Conservation (phyloP, 1,139 yeast species). For the Pichia sp. region DNA sequence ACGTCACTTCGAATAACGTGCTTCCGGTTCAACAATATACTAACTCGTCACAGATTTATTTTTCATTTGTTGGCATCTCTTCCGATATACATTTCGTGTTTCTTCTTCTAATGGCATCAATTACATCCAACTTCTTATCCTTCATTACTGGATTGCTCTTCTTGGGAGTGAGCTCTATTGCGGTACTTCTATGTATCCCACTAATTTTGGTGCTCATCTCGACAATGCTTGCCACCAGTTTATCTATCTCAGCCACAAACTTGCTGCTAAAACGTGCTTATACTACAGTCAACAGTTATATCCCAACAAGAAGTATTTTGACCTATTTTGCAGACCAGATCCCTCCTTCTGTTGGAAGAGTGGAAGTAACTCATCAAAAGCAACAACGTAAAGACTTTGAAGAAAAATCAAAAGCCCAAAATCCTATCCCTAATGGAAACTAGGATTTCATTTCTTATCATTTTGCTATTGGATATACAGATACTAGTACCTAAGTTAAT, state of each 20-base stretch:
- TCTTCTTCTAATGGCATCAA: conserved; percentile 3
- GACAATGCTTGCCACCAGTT: conserved; percentile 1
- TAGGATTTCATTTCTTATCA: background rate
- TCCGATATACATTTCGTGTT: background rate
- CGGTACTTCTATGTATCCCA: conserved; percentile 4
- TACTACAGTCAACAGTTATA: background rate
- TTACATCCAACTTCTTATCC: background rate
- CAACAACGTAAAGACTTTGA: conserved; percentile 4
- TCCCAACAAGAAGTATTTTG: conserved; percentile 21
- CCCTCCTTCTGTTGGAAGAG: conserved; percentile 32
- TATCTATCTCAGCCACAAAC: conserved; percentile 1
- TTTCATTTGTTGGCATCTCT: conserved; percentile 6
- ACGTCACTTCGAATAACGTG: background rate
- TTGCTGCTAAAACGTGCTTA: background rate
- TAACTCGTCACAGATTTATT: conserved; percentile 5
- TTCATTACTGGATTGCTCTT: conserved; percentile 3
- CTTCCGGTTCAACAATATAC: background rate
- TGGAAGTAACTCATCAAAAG: conserved; percentile 18
- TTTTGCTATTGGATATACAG: background rate
- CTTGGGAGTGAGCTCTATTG: background rate
- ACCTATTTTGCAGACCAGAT: conserved; percentile 27
- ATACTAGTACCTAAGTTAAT: background rate
- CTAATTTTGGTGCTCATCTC: conserved; percentile 7
- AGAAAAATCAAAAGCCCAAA: background rate
- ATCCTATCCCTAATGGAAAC: background rate